Conservation (phyloP, 192 early-diverging fungal species). For the Mortierella claussenii region DNA sequence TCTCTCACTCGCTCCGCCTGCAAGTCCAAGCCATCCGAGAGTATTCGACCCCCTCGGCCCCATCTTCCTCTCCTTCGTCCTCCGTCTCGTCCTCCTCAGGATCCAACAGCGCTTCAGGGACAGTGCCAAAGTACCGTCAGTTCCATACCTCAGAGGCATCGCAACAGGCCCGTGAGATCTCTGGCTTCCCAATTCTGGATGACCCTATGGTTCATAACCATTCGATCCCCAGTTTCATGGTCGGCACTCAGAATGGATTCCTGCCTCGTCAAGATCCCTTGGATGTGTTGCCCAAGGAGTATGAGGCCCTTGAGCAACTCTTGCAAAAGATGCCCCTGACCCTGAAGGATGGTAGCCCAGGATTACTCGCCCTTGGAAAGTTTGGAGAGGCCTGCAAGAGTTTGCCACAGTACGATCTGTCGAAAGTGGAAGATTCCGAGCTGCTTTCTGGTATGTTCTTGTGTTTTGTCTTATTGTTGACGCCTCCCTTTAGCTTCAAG, state of each 20-base stretch:
- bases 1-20: conserved; percentile 38
- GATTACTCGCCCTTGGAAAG: conserved; percentile 81
- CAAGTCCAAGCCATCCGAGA: conserved; percentile 41
- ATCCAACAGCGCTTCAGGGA: too few species aligned
- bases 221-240: conserved; percentile 62
- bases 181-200: conserved; percentile 57
- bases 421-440: conserved; percentile 72
- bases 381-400: conserved; percentile 82
- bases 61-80: conserved; percentile 14
- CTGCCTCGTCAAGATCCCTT: conserved; percentile 77
- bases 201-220: conserved; percentile 56
- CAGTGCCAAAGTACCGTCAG: conserved; percentile 43
- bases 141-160: conserved; percentile 41
- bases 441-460: conserved; percentile 70
- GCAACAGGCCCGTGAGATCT: conserved; percentile 31
- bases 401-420: conserved; percentile 79
- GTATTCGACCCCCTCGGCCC: conserved; percentile 31
- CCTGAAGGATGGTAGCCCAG: conserved; percentile 70
- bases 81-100: conserved; percentile 1
- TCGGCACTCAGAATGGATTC: conserved; percentile 67
- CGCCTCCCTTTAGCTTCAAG: not conserved
- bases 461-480: not conserved
- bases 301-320: conserved; percentile 73
- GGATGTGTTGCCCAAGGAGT: conserved; percentile 72
- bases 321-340: conserved; percentile 84